Base-by-base conservation (phyloP, 768 basidiomycete genomes). In the Rhodotorula diobovata region DNA sequence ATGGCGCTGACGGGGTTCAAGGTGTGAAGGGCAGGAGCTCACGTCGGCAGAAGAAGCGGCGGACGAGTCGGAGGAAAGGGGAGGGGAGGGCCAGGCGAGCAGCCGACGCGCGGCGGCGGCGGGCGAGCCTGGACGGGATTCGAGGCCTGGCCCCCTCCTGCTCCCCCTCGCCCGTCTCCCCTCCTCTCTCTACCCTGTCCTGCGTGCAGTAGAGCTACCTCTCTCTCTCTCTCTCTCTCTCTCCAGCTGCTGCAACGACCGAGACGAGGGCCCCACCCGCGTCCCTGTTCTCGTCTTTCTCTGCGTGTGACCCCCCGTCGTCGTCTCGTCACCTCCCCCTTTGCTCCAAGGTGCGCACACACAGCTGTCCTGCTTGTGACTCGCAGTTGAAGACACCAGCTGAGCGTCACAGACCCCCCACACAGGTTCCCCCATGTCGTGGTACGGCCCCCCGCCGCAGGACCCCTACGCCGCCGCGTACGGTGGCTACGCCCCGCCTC, bases 391-490 rank as follows among this genome's bases (percentile, higher is more conserved):
- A 20, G 48, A 3, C 34, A 25, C 45, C n/a, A 10, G 8, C 53
- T 25, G 41, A 18, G 21, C 39, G 57, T 21, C 45, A 41, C 45
- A 46, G 45, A n/a, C n/a, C n/a, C n/a, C n/a, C n/a, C n/a, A n/a
- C n/a, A n/a, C n/a, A n/a, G n/a, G n/a, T 43, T 23, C 4, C n/a
- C 16, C 12, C 35, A 69, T 61, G 60, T 48, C 45, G 46, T 62
- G 48, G 61, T 37, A 37, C n/a, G n/a, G n/a, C n/a, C 63, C 63
- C 2, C 50, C 61, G n/a, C 63, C 51, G 12, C 48, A 50, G 23
- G 48, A 50, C 23, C 56, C 64, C 15, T 37, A 64, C 53, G 57
- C 58, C 51, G 62, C 57, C n/a, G 61, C n/a, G 39, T 28, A 58
- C 45, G 6, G 46, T 41, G 21, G 28, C 60, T 23, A 45, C 46